Evolutionary conservation across 108 stramenopile species (phyloP).

Genomic region (Mediolabrus comicus): DNA sequence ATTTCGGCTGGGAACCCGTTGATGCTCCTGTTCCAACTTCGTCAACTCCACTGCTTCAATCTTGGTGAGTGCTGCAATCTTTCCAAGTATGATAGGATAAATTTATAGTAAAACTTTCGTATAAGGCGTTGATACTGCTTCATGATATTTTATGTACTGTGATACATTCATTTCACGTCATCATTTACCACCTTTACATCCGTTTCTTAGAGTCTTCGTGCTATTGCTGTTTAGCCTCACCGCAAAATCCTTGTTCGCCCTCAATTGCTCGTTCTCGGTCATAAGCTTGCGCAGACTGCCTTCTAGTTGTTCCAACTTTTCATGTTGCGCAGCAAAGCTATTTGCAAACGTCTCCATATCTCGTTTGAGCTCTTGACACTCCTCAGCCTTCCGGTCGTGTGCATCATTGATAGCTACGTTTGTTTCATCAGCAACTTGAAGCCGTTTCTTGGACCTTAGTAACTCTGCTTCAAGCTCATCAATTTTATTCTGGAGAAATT

Average conservation of each 20-base stretch:
- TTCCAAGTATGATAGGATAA: too few relatives aligned
- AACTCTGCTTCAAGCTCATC: background rate
- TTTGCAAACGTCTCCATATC: background rate
- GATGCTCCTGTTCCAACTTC: background rate
- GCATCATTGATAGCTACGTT: background rate
- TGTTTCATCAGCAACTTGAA: background rate
- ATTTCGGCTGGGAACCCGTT: slow-evolving; percentile 16
- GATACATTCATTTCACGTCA: too few relatives aligned
- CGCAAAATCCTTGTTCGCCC: background rate
- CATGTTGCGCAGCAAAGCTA: background rate
- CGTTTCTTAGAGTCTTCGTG: too few relatives aligned
- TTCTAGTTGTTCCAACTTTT: background rate
- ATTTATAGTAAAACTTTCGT: too few relatives aligned
- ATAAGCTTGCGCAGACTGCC: background rate
- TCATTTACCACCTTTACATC: too few relatives aligned
- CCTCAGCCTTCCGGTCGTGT: background rate
- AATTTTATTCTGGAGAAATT: background rate
- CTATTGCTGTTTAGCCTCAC: background rate
- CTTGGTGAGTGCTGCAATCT: too few relatives aligned
- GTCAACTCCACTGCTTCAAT: background rate
- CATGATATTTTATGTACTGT: too few relatives aligned
- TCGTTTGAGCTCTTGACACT: background rate
- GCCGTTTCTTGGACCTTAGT: background rate
- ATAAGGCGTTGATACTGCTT: too few relatives aligned
- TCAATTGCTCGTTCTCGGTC: background rate